A percentile compares a stretch with the other conserved stretches of the same genome.
phyloP scores from a whole-genome alignment of 306 rosid species.

The Crotalaria pallida region DNA sequence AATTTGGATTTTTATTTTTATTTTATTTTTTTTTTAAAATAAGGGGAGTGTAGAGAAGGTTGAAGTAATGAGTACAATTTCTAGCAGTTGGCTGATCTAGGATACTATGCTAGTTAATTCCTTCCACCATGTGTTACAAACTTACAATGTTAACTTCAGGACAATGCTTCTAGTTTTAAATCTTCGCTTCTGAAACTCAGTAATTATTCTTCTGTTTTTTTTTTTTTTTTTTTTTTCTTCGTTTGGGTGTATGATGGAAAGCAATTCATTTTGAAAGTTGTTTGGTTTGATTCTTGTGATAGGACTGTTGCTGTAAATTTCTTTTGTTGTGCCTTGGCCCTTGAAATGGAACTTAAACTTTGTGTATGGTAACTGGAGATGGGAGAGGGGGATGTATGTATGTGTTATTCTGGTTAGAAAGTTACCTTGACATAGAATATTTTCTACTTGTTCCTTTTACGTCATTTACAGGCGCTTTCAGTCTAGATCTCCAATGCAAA shows the following conservation, averaged over 20 bases:
- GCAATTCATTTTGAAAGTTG: not conserved
- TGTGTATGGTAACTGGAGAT: too few species aligned
- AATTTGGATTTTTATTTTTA: too few species aligned
- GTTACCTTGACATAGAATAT: too few species aligned
- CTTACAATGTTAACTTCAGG: constrained; percentile 4
- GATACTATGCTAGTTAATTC: not conserved
- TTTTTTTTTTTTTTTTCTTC: too few species aligned
- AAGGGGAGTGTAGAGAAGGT: not conserved
- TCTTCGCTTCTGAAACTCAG: not conserved
- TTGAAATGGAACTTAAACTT: not conserved
- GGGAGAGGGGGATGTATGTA: too few species aligned
- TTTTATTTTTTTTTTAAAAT: not conserved
- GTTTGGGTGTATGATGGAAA: not conserved
- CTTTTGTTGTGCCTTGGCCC: not conserved
- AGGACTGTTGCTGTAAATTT: not conserved
- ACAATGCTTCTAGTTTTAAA: not conserved
- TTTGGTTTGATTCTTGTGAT: not conserved
- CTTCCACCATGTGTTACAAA: not conserved
- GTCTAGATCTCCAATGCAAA: not conserved
- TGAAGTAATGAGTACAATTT: not conserved
- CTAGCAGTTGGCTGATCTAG: not conserved
- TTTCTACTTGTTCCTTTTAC: constrained; percentile 2
- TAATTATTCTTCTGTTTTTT: too few species aligned
- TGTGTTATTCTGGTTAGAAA: too few species aligned
- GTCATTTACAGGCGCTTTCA: constrained; percentile 26